Evolutionary conservation across 495 filamentous ascomycete genomes (phyloP).

Genomic region (Lasiosphaeria miniovina): DNA sequence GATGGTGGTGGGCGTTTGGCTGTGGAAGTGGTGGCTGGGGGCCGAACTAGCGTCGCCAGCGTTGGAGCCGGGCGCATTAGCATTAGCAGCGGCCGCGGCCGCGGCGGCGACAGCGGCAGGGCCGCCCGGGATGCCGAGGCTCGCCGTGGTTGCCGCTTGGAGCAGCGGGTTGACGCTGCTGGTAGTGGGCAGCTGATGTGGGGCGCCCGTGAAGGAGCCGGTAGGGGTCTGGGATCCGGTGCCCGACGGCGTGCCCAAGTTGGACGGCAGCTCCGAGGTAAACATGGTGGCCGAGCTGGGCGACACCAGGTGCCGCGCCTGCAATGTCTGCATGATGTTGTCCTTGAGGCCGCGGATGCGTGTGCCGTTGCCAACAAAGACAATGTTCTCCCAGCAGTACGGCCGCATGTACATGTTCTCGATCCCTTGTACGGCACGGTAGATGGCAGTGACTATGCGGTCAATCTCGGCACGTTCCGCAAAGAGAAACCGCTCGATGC

Average conservation of each 20-base stretch:
- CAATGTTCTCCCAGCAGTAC: slow-evolving; percentile 83
- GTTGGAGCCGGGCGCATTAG: neutral
- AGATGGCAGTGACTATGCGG: slow-evolving; percentile 74
- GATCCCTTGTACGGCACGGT: slow-evolving; percentile 74
- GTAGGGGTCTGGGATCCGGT: slow-evolving; percentile 90
- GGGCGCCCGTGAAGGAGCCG: slow-evolving; percentile 57
- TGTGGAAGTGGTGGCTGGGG: slow-evolving; percentile 69
- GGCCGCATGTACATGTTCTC: slow-evolving; percentile 75
- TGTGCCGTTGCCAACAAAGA: slow-evolving; percentile 85
- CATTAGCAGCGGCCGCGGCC: neutral
- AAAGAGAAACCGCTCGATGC: slow-evolving; percentile 81
- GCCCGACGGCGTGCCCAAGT: slow-evolving; percentile 81
- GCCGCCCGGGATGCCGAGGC: slow-evolving; percentile 51
- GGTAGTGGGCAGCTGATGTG: slow-evolving; percentile 45
- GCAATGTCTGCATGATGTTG: slow-evolving; percentile 73
- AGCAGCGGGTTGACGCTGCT: slow-evolving; percentile 84
- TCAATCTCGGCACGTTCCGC: slow-evolving; percentile 72
- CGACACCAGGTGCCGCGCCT: slow-evolving; percentile 80
- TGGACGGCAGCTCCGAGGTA: slow-evolving; percentile 89
- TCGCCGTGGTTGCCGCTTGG: slow-evolving; percentile 81
- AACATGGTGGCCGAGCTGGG: slow-evolving; percentile 92
- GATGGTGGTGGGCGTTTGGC: slow-evolving; percentile 85
- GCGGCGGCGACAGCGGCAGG: slow-evolving; percentile 31
- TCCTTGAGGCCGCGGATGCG: slow-evolving; percentile 84
- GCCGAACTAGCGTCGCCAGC: slow-evolving; percentile 16